Evolutionary conservation across 192 early-diverging fungal genomes (phyloP).

Genomic region (Radiomyces spectabilis): DNA sequence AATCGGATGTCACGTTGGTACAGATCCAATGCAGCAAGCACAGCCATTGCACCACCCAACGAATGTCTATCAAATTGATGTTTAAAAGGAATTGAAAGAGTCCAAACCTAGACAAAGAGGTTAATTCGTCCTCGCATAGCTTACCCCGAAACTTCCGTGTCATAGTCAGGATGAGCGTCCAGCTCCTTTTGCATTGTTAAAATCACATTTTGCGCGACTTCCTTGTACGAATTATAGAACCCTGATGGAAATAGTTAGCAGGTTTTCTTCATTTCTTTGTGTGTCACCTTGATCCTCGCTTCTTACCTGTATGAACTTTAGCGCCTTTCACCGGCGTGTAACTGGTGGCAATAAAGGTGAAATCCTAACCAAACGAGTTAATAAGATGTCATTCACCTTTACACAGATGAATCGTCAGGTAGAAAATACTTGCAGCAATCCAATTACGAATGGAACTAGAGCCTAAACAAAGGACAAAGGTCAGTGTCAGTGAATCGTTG

Average conservation of each 20-base stretch:
- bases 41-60: slow-evolving; percentile 21
- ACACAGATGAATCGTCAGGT: not conserved
- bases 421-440: not conserved
- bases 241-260: not conserved
- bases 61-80: slow-evolving; percentile 7
- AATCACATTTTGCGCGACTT: not conserved
- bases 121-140: not conserved
- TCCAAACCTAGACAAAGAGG: not conserved
- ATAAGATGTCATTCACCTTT: no score
- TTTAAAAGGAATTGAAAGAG: not conserved
- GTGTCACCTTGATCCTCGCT: no score
- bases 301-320: slow-evolving; percentile 1
- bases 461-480: not conserved
- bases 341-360: not conserved
- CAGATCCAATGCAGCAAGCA: slow-evolving; percentile 19
- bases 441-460: not conserved
- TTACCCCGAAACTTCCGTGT: slow-evolving; percentile 16
- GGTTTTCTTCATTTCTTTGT: no score
- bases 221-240: slow-evolving; percentile 1
- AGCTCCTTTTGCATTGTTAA: not conserved
- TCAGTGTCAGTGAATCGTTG: not conserved
- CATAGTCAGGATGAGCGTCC: slow-evolving; percentile 6
- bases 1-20: slow-evolving; percentile 6
- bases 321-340: not conserved
- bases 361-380: not conserved